Base-by-base conservation (phyloP, 2,329 filamentous ascomycete genomes). In the Bipolaris oryzae region DNA sequence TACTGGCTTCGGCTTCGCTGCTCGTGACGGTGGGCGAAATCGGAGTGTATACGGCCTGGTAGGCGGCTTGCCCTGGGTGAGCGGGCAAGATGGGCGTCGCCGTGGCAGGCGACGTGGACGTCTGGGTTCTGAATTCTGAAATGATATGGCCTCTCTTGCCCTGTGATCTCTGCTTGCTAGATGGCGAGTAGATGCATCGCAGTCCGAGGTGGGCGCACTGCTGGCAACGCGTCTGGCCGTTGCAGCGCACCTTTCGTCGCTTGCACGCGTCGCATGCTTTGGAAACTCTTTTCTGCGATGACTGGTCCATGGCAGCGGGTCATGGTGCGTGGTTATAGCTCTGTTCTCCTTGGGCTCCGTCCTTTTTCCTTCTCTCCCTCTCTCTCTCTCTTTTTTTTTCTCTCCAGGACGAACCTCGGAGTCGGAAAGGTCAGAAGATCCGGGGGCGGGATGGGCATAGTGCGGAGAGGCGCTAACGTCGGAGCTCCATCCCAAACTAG, bases 261-360 rank as follows among this genome's bases (percentile, higher is more conserved):
- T 78, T 79, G 67, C 79, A 82, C 6, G 78, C 75, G 57, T 81
- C 78, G 60, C 80, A 81, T n/a, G 80, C 79, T 62, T 74, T 75
- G 31, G 71, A 73, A 25, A 73, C 71, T 63, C 72, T 63, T 62
- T 73, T 74, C 25, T 69, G 64, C 55, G 56, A 42, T 59, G 61
- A 58, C 38, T 58, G 53, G 37, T 73, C 64, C 69, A 72, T 73
- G 46, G 56, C 58, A 57, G 59, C 45, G 58, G 62, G 53, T 67
- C 66, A 63, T 67, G 57, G 44, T 67, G 60, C 50, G 59, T 54
- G 57, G 37, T 47, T 47, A 31, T 38, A 55, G 51, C 46, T 55
- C 28, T 31, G 28, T 3, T 31, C 28, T 31, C 13, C 28, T 31
- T 31, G 10, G 10, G 28, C 10, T 13, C 10, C 10, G 28, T 31